Base-by-base conservation (phyloP, 164 flowering plant genomes). In the Euptelea pleiosperma region DNA sequence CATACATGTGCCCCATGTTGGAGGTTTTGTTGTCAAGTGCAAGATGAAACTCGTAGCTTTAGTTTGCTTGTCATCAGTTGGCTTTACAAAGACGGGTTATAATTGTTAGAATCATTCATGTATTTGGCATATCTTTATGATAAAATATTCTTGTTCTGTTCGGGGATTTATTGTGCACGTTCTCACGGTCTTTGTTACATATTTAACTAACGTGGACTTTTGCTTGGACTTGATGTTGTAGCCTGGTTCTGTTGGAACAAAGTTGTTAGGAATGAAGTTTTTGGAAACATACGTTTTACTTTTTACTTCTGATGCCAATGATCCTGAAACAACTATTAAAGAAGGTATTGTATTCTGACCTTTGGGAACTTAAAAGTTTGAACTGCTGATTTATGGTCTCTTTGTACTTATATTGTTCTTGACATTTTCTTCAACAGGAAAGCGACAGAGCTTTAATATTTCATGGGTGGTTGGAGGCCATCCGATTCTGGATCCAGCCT, bases 181-280 rank as follows among this genome's bases (percentile, higher is more conserved):
- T n/a, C n/a, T n/a, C n/a, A n/a, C n/a, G n/a, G n/a, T n/a, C n/a
- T n/a, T n/a, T n/a, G n/a, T n/a, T n/a, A n/a, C n/a, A 21, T 11
- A 21, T 22, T 41, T 47, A 2, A n/a, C 67, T 68, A 41, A 52
- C 40, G 18, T 34, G 26, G 16, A 49, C 18, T 53, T 30, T 53
- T 41, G 41, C 26, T 70, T 70, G 55, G 3, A 43, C 54, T 51
- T 68, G 55, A 55, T 69, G 9, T 57, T 77, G 76, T 73, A 93
- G 99, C 82, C 86, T 71, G 83, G 87, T 49, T 45, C 82, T 50
- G 73, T 78, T 46, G 84, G 83, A 55, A 71, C 70, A 33, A 93
- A 73, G 77, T 71, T 93, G 76, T 73, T 86, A 68, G 96, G 91
- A 2, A 37, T 93, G 70, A 93, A 93, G 55, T 93, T 93, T 74